Evolutionary conservation across 768 basidiomycete genomes (phyloP), one percentile per base, ranked within the genome.

Genomic region (Thelephora aurantiotincta): DNA sequence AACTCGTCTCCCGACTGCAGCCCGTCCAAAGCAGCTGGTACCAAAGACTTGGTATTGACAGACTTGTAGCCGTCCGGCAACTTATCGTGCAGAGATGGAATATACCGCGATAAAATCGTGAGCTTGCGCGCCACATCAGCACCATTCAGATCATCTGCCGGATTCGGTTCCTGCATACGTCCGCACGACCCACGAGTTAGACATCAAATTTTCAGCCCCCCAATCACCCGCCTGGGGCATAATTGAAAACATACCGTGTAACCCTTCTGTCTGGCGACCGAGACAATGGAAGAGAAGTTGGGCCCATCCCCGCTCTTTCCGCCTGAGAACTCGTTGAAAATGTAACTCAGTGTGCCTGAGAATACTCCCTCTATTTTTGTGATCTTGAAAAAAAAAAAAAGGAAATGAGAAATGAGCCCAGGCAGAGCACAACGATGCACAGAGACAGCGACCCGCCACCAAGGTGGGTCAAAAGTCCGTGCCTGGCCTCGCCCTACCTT

Each of bases 41-140:
- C 86, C 35, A 99, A 79, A 1, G 92, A 94, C 14, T 75, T 66
- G 0, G 88, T 97, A 23, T 74, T 65, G 22, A 99, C 88, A 34
- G 83, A 84, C 11, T 70, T 65, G 66, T 84, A 94, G 4, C 91
- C 91, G 7, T 77, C 64, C n/a, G 81, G 74, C 6, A 96, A 74
- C 5, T 68, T 54, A 5, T 73, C 68, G 0, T 74, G 65, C 1
- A 71, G 62, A 0, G 66, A 59, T 4, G 77, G 71, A 51, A 90
- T 74, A 57, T 80, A 75, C 45, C 96, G 82, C 0, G 91, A 82
- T 48, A 99, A 75, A 65, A 99, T 99, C 46, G 91, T 91, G 43
- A 99, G 77, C 64, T 99, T 99, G 41, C 96, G 81, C 2, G 93
- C 93, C 43, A 99, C 96, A 63, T 99, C 96, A 33, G 86, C 85